Percentiles rank a stretch among this genome's conserved stretches.
These are phyloP conservation scores for Saturnispora sanitii DNA, from an alignment of 805 yeast species.

Conservation along the genomic window DNA sequence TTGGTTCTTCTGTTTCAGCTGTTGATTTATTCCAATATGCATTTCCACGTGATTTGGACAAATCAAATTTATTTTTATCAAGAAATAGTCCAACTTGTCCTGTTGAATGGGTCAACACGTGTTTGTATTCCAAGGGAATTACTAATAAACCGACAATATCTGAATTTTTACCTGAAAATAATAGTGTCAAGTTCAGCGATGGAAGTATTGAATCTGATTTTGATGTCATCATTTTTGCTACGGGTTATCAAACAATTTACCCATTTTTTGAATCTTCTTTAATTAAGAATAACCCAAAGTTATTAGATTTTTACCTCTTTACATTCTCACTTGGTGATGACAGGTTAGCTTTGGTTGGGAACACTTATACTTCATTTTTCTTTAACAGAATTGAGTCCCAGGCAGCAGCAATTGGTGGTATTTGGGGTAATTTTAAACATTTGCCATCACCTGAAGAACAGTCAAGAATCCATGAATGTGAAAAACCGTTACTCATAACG, in stretches of 20 bases:
- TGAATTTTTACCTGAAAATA: slow-evolving; percentile 13
- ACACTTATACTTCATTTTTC: slow-evolving; percentile 33
- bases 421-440: slow-evolving; percentile 35
- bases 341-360: slow-evolving; percentile 34
- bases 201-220: slow-evolving; percentile 25
- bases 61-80: slow-evolving; percentile 18
- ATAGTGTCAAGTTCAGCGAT: slow-evolving; percentile 24
- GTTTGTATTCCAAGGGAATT: slow-evolving; percentile 13
- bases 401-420: slow-evolving; percentile 46
- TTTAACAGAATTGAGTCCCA: slow-evolving; percentile 41
- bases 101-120: slow-evolving; percentile 10
- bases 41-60: slow-evolving; percentile 18
- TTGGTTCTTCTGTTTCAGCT: slow-evolving; percentile 35
- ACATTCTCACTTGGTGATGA: slow-evolving; percentile 35
- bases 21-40: slow-evolving; percentile 33
- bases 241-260: slow-evolving; percentile 40
- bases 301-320: slow-evolving; percentile 18
- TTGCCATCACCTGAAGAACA: slow-evolving; percentile 36
- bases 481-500: slow-evolving; percentile 1
- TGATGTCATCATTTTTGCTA: slow-evolving; percentile 38
- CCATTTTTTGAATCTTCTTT: slow-evolving; percentile 27
- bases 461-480: slow-evolving; percentile 15
- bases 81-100: slow-evolving; percentile 8
- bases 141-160: slow-evolving; percentile 14
- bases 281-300: slow-evolving; percentile 13